These are phyloP conservation scores for Phalaenopsis hybrid DNA, from an alignment of 116 monocot genomes.

Conservation along the genomic window DNA sequence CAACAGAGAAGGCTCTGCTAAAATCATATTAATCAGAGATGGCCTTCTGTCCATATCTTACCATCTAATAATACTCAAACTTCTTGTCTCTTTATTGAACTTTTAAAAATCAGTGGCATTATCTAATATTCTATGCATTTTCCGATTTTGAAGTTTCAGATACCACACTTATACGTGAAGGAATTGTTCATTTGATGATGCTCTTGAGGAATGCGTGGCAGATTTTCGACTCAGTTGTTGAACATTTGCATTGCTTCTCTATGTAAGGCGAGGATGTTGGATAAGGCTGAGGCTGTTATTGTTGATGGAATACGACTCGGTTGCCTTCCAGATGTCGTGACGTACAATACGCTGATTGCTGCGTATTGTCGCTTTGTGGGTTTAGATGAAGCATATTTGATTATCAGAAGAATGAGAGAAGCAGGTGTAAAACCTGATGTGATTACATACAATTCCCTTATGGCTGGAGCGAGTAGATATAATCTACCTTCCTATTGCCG, in stretches of 20 bases:
- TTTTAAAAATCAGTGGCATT: not conserved
- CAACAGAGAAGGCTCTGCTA: not conserved
- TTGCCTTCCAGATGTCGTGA: constrained; percentile 60
- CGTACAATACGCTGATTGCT: constrained; percentile 66
- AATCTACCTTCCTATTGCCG: constrained; percentile 27
- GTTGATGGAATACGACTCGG: constrained; percentile 75
- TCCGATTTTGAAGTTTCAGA: not conserved
- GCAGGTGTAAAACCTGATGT: constrained; percentile 66
- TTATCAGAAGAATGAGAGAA: constrained; percentile 65
- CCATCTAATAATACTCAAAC: not conserved
- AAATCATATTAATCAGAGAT: not conserved
- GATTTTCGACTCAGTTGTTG: constrained; percentile 52
- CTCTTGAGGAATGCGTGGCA: constrained; percentile 33
- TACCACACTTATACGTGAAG: not conserved
- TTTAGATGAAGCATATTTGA: constrained; percentile 40
- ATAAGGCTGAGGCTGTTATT: constrained; percentile 59
- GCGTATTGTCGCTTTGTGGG: constrained; percentile 64
- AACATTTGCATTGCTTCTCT: constrained; percentile 71
- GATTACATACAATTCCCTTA: constrained; percentile 81
- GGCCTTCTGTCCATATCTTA: not conserved
- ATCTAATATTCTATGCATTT: not conserved
- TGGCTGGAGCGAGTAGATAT: constrained; percentile 43
- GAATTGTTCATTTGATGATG: constrained; percentile 3
- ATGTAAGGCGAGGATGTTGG: constrained; percentile 53
- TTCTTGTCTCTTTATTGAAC: not conserved